Percentiles rank a stretch among this genome's conserved stretches.
Evolutionary conservation across 371 early-diverging fungal species (phyloP).

Genomic region (Amoeboradix gromovi): DNA sequence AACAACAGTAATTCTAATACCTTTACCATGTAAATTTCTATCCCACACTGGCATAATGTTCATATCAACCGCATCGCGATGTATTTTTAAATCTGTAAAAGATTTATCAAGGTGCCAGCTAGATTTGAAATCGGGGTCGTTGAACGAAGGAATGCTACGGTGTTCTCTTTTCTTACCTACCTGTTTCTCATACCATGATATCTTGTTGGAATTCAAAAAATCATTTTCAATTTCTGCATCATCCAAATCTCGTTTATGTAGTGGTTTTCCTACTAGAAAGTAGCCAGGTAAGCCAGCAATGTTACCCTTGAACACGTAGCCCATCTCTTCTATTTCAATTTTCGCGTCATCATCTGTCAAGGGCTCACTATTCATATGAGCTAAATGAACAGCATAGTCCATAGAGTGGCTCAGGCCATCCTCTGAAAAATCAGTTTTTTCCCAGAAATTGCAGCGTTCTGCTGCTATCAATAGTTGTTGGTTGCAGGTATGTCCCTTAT

Average conservation of each 20-base stretch:
- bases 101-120: neutral
- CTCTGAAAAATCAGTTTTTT: too few species aligned
- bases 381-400: neutral
- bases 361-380: neutral
- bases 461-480: too few species aligned
- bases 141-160: neutral
- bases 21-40: constrained; percentile 22
- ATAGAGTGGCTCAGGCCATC: too few species aligned
- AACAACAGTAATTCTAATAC: constrained; percentile 51
- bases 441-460: too few species aligned
- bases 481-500: too few species aligned
- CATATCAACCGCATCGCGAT: neutral
- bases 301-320: neutral
- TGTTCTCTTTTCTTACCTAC: neutral
- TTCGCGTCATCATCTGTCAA: neutral
- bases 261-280: neutral
- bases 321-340: neutral
- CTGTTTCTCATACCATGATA: neutral
- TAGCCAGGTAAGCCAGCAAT: neutral
- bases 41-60: neutral
- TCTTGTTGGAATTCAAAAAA: neutral
- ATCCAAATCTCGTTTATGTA: neutral
- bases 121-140: neutral
- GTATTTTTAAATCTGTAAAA: neutral
- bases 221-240: neutral